Evolutionary conservation across 306 rosid species (phyloP).

Genomic region (Medicago arabica): DNA sequence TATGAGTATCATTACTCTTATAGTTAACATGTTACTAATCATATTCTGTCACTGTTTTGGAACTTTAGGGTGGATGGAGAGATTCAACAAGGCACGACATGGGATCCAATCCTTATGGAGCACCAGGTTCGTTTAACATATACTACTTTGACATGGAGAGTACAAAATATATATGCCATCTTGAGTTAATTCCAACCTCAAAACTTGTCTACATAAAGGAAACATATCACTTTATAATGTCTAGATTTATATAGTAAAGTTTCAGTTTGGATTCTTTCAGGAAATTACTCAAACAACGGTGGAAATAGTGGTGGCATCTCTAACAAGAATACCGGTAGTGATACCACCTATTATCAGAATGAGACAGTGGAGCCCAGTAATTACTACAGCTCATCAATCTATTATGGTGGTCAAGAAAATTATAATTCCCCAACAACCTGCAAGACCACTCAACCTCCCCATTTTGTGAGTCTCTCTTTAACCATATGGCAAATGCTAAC

Average conservation of each 20-base stretch:
- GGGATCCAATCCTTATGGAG: conserved; percentile 46
- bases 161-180: conserved; percentile 24
- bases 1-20: too few species aligned
- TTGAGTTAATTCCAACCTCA: conserved; percentile 22
- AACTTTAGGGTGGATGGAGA: conserved; percentile 49
- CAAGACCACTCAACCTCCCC: conserved; percentile 65
- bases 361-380: conserved; percentile 65
- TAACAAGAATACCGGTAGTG: conserved; percentile 36
- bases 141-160: conserved; percentile 20
- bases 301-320: conserved; percentile 42
- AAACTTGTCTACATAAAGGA: conserved; percentile 41
- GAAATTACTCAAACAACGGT: conserved; percentile 48
- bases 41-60: not conserved
- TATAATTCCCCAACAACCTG: conserved; percentile 63
- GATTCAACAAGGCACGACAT: conserved; percentile 44
- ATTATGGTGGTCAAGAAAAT: conserved; percentile 93
- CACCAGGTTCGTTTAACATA: conserved; percentile 47
- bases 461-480: conserved; percentile 50
- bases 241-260: conserved; percentile 43
- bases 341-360: conserved; percentile 52
- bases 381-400: conserved; percentile 84
- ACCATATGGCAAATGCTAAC: too few species aligned
- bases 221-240: conserved; percentile 43
- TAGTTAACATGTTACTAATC: not conserved
- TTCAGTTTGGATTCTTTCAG: conserved; percentile 47